Evolutionary conservation across 2,329 filamentous ascomycete species (phyloP), one percentile per base, ranked within the genome.

Genomic region (Pyrenochaeta sp.): DNA sequence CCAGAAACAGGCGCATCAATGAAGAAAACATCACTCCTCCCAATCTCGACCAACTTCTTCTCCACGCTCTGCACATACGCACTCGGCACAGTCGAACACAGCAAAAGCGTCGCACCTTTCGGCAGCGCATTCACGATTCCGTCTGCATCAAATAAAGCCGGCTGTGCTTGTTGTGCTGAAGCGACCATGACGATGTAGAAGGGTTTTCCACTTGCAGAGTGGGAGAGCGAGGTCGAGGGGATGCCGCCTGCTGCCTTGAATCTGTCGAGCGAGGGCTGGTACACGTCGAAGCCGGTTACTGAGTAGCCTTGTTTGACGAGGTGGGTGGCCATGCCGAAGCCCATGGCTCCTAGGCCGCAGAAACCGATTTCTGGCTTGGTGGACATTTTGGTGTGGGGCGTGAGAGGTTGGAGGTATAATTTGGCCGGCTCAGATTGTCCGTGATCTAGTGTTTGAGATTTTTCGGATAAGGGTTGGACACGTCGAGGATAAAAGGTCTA

Each of bases 271-370:
- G 89, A 88, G 5, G 89, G 87, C 2, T 80, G 80, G 79, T 86
- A 91, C 40, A 92, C 85, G 70, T 93, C 90, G 73, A 88, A 92
- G 54, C 90, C 90, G 24, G 86, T 88, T 25, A 92, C 89, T 27
- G 79, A 59, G 75, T 89, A 91, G 56, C 88, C 88, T 62, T 85
- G 79, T 65, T 87, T 86, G 68, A 92, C 81, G 45, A 93, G 85
- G 72, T 92, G 85, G 58, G 86, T 90, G 62, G 90, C 90, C 90
- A 93, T 92, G 72, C 90, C 90, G 74, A 91, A 90, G 72, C 90
- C 90, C 90, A 92, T 92, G 77, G 90, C 90, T 55, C 90, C 90
- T 2, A 93, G 88, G 81, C 90, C 90, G 62, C 90, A 88, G 77
- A 92, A 91, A 63, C 86, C 85, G 52, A 91, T 80, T 52, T 77